A percentile compares a stretch with the other conserved stretches of the same genome.
Evolutionary conservation across 2,329 filamentous ascomycete species (phyloP).

Genomic region (Aspergillus proliferans): DNA sequence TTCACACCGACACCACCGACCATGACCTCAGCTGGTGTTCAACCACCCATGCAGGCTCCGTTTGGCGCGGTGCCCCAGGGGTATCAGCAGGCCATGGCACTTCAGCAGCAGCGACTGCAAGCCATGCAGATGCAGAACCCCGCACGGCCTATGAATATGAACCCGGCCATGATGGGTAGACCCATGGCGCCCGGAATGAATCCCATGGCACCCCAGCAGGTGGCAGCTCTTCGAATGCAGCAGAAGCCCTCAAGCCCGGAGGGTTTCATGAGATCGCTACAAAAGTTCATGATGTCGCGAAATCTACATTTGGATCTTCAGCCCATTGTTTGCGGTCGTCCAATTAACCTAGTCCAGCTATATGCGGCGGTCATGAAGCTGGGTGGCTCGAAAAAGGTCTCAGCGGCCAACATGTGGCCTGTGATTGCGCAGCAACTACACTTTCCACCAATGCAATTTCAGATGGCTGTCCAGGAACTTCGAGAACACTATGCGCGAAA

Average conservation of each 20-base stretch:
- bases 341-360: constrained; percentile 67
- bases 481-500: constrained; percentile 69
- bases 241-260: constrained; percentile 48
- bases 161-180: constrained; percentile 30
- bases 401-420: constrained; percentile 64
- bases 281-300: constrained; percentile 68
- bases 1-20: constrained; percentile 33
- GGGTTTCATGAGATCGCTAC: constrained; percentile 68
- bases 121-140: constrained; percentile 80
- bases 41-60: constrained; percentile 38
- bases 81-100: constrained; percentile 57
- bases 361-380: constrained; percentile 71
- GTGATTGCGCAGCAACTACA: constrained; percentile 60
- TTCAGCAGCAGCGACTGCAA: constrained; percentile 65
- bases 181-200: constrained; percentile 31
- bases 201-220: constrained; percentile 33
- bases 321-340: constrained; percentile 66
- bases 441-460: constrained; percentile 57
- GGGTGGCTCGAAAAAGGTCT: constrained; percentile 71
- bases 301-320: constrained; percentile 67
- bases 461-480: constrained; percentile 63
- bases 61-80: constrained; percentile 49
- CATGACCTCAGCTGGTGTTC: constrained; percentile 36
- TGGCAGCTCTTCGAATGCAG: constrained; percentile 46
- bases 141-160: constrained; percentile 54